phyloP scores from a whole-genome alignment of 805 yeast species.

The Candida easanensis region DNA sequence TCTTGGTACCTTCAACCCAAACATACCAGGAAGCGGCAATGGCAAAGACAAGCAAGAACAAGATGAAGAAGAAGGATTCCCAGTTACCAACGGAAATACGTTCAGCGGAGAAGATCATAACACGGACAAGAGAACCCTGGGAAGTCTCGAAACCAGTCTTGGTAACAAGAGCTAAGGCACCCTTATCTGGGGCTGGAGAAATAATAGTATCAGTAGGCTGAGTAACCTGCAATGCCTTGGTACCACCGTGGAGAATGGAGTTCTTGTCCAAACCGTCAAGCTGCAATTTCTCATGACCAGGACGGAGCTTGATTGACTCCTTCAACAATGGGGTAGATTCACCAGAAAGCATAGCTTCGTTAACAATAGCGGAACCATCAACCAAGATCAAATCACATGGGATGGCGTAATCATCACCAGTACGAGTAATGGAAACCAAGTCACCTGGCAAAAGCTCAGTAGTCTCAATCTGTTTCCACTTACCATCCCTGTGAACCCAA shows the following conservation, averaged over 20 bases:
- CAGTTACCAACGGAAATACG: slow-evolving; percentile 94
- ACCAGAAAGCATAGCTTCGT: slow-evolving; percentile 98
- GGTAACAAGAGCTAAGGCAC: slow-evolving; percentile 86
- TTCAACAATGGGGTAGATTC: slow-evolving; percentile 96
- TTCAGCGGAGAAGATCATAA: slow-evolving; percentile 96
- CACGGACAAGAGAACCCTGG: slow-evolving; percentile 95
- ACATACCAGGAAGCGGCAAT: slow-evolving; percentile 96
- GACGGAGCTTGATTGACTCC: slow-evolving; percentile 86
- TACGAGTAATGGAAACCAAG: slow-evolving; percentile 80
- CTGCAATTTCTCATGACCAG: slow-evolving; percentile 62
- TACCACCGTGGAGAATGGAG: slow-evolving; percentile 90
- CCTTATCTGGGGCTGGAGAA: slow-evolving; percentile 75
- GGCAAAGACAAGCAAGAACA: slow-evolving; percentile 87
- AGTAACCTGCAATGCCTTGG: slow-evolving; percentile 90
- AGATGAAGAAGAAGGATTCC: slow-evolving; percentile 89
- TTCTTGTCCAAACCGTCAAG: slow-evolving; percentile 86
- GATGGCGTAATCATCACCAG: slow-evolving; percentile 85
- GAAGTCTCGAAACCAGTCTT: slow-evolving; percentile 98
- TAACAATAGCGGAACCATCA: slow-evolving; percentile 91
- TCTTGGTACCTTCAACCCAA: slow-evolving; percentile 94
- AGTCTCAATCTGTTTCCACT: slow-evolving; percentile 71
- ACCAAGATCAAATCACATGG: slow-evolving; percentile 89
- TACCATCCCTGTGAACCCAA: slow-evolving; percentile 63
- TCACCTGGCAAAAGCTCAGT: slow-evolving; percentile 88
- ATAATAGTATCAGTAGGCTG: slow-evolving; percentile 49